Percentiles rank a stretch among this genome's conserved stretches.
phyloP scores from a whole-genome alignment of 1,284 basidiomycete genomes.

The Kalmanozyma brasiliensis region DNA sequence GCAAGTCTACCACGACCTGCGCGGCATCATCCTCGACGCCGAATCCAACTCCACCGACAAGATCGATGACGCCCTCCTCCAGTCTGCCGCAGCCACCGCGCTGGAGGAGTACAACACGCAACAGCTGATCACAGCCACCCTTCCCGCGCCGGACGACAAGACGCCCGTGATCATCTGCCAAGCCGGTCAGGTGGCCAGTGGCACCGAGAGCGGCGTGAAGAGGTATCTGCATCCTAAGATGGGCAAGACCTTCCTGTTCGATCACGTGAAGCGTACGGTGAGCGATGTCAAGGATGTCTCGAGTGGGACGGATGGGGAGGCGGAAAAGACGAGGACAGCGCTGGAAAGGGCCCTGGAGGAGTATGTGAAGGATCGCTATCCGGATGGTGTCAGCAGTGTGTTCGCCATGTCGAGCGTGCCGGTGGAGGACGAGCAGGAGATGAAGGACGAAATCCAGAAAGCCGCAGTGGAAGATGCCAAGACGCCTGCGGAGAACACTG shows the following conservation, averaged over 20 bases:
- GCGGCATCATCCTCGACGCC: constrained; percentile 47
- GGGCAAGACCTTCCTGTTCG: constrained; percentile 37
- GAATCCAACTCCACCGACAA: constrained; percentile 29
- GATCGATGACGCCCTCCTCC: constrained; percentile 37
- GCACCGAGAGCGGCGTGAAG: constrained; percentile 9
- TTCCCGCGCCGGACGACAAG: constrained; percentile 6
- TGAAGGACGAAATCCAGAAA: constrained; percentile 15
- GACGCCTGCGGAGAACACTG: constrained; percentile 29
- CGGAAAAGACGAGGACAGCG: constrained; percentile 27
- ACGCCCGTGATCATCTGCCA: constrained; percentile 41
- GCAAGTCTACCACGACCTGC: constrained; percentile 55
- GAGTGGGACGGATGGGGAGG: constrained; percentile 9
- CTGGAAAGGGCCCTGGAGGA: constrained; percentile 46
- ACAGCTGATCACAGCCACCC: constrained; percentile 43
- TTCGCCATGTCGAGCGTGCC: constrained; percentile 37
- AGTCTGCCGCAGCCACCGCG: constrained; percentile 31
- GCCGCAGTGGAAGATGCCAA: constrained; percentile 26
- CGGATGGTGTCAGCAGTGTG: constrained; percentile 54
- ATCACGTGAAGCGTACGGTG: constrained; percentile 37
- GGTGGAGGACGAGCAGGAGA: constrained; percentile 14
- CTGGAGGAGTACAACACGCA: constrained; percentile 54
- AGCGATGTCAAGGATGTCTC: constrained; percentile 23
- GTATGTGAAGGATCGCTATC: constrained; percentile 60
- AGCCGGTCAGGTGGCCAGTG: constrained; percentile 20
- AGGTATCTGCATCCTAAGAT: constrained; percentile 39